phyloP scores from a whole-genome alignment of 2,329 filamentous ascomycete genomes.

The Aspergillus sclerotialis region DNA sequence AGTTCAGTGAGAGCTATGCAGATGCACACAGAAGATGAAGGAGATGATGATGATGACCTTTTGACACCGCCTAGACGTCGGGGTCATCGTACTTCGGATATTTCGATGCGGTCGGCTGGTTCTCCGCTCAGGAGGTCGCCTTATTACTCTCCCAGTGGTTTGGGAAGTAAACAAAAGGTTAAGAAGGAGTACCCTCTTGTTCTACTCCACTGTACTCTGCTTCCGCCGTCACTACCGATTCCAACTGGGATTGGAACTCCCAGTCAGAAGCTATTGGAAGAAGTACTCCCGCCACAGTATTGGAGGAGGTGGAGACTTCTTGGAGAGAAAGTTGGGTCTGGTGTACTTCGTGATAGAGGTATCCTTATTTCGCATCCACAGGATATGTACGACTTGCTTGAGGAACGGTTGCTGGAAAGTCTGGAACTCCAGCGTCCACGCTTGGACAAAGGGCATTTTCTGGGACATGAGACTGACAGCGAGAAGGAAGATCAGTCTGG shows the following conservation, averaged over 20 bases:
- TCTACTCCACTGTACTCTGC: constrained; percentile 53
- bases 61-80: constrained; percentile 26
- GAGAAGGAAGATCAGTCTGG: constrained; percentile 19
- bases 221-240: constrained; percentile 47
- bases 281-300: constrained; percentile 42
- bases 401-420: constrained; percentile 55
- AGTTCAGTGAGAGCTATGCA: constrained; percentile 40
- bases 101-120: constrained; percentile 25
- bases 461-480: constrained; percentile 26
- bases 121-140: constrained; percentile 28
- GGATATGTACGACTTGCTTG: constrained; percentile 56
- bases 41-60: constrained; percentile 31
- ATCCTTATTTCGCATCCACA: constrained; percentile 57
- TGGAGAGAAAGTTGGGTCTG: constrained; percentile 46
- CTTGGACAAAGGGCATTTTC: constrained; percentile 54
- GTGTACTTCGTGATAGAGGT: constrained; percentile 51
- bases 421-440: constrained; percentile 50
- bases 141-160: constrained; percentile 25
- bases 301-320: constrained; percentile 45
- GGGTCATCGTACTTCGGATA: constrained; percentile 21
- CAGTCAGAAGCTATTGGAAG: constrained; percentile 39
- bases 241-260: constrained; percentile 27
- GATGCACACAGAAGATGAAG: constrained; percentile 37
- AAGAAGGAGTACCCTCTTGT: constrained; percentile 51
- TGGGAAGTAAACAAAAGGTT: constrained; percentile 24